Percentiles rank a stretch among this genome's conserved stretches.
Conservation (phyloP, 2,329 filamentous ascomycete genomes). For the Cladosporium sp. region DNA sequence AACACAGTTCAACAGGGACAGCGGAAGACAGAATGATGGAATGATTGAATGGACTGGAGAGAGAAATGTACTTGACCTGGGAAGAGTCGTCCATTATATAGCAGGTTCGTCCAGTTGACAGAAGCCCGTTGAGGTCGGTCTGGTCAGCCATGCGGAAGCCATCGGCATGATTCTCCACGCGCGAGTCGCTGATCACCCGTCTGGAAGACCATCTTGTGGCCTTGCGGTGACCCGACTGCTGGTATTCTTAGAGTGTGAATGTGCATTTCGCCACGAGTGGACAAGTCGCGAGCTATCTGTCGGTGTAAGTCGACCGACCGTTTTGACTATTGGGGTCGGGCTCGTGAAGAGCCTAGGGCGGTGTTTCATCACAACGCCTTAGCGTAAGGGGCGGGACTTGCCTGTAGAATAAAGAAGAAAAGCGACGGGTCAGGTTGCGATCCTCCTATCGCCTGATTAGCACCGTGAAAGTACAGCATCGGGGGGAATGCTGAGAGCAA, state of each 20-base stretch:
- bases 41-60: conserved; percentile 8
- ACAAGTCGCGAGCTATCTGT: background rate
- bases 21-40: conserved; percentile 12
- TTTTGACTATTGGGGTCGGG: conserved; percentile 16
- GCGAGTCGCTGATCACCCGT: background rate
- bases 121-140: background rate
- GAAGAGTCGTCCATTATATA: conserved; percentile 1
- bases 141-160: background rate
- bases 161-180: conserved; percentile 9
- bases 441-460: background rate
- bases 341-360: conserved; percentile 1
- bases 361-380: conserved; percentile 11
- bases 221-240: conserved; percentile 2
- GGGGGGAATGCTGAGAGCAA: background rate
- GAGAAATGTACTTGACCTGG: background rate
- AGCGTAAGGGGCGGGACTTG: conserved; percentile 1
- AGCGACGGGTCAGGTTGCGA: background rate
- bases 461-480: background rate
- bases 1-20: conserved; percentile 12
- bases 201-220: conserved; percentile 3
- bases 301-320: background rate
- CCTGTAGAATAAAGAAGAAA: background rate
- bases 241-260: conserved; percentile 7
- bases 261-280: background rate
- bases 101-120: background rate